phyloP scores from a whole-genome alignment of 2,329 filamentous ascomycete species.

The Mariannaea sp. region DNA sequence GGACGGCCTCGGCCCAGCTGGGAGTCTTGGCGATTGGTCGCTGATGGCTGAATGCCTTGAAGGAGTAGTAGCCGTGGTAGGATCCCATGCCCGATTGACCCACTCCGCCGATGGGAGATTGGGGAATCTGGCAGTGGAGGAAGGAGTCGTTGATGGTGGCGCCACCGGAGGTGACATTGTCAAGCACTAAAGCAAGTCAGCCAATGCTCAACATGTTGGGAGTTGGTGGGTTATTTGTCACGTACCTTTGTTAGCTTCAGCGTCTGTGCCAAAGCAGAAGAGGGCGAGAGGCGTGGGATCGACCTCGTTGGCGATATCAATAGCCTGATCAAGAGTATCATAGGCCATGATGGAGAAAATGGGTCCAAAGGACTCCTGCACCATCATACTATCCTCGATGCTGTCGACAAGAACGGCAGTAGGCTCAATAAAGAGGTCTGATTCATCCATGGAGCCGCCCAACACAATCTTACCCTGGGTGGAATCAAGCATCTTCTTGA shows the following conservation, averaged over 20 bases:
- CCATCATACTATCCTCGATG: constrained; percentile 73
- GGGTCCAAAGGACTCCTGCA: constrained; percentile 91
- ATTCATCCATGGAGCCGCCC: constrained; percentile 82
- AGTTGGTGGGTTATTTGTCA: background rate
- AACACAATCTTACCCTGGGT: constrained; percentile 83
- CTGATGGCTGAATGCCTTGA: constrained; percentile 50
- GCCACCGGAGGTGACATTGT: constrained; percentile 52
- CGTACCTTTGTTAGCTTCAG: constrained; percentile 75
- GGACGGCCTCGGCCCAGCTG: constrained; percentile 51
- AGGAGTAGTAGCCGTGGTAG: constrained; percentile 55
- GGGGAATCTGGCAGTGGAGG: constrained; percentile 49
- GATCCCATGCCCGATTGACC: constrained; percentile 53
- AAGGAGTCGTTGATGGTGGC: constrained; percentile 57
- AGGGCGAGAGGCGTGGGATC: constrained; percentile 83
- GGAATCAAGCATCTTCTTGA: constrained; percentile 90
- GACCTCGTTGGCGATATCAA: constrained; percentile 78
- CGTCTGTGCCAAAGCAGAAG: constrained; percentile 82
- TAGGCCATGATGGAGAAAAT: constrained; percentile 82
- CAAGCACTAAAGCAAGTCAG: constrained; percentile 44
- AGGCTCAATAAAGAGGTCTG: constrained; percentile 83
- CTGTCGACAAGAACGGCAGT: constrained; percentile 87
- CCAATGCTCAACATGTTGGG: background rate
- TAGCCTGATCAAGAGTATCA: constrained; percentile 81
- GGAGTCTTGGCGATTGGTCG: constrained; percentile 46
- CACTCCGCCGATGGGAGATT: constrained; percentile 55